Percentiles rank a stretch among this genome's conserved stretches.
phyloP scores from a whole-genome alignment of 225 moss, liverwort and hornwort species.

The Sphagnum tenellum region DNA sequence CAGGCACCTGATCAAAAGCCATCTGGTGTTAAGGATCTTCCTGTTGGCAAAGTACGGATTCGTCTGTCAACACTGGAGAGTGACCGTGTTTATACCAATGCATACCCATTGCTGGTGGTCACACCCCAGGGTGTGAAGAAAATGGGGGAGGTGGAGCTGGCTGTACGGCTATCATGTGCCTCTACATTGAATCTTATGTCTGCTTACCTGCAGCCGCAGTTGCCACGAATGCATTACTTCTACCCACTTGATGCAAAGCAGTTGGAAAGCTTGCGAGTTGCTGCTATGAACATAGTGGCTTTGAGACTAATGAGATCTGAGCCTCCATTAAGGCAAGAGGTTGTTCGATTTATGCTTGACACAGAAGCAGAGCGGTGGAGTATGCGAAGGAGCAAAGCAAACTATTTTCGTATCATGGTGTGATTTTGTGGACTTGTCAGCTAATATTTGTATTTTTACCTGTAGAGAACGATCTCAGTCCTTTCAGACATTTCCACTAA shows the following conservation, averaged over 20 bases:
- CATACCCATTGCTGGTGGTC: slow-evolving; percentile 78
- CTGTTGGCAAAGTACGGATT: slow-evolving; percentile 83
- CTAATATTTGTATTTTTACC: background rate
- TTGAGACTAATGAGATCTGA: slow-evolving; percentile 70
- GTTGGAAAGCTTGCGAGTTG: slow-evolving; percentile 58
- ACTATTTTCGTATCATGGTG: slow-evolving; percentile 86
- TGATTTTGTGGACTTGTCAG: background rate
- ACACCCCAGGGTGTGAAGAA: slow-evolving; percentile 92
- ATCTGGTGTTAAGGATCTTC: slow-evolving; percentile 44
- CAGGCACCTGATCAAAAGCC: slow-evolving; percentile 16
- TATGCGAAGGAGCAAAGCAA: slow-evolving; percentile 97
- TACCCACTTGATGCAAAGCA: slow-evolving; percentile 59
- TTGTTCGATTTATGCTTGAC: slow-evolving; percentile 81
- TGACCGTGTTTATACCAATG: slow-evolving; percentile 80
- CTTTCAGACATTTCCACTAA: too few relatives aligned
- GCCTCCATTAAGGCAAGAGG: slow-evolving; percentile 76
- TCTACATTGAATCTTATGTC: slow-evolving; percentile 61
- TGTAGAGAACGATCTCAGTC: too few relatives aligned
- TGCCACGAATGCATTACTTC: slow-evolving; percentile 87
- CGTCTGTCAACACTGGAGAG: slow-evolving; percentile 81
- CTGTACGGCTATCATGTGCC: slow-evolving; percentile 66
- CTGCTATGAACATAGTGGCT: slow-evolving; percentile 94
- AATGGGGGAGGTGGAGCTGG: slow-evolving; percentile 81
- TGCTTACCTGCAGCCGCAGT: slow-evolving; percentile 67
- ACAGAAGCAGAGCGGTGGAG: slow-evolving; percentile 90